Conservation (phyloP, 78 protist genomes). For the Guillardia theta region DNA sequence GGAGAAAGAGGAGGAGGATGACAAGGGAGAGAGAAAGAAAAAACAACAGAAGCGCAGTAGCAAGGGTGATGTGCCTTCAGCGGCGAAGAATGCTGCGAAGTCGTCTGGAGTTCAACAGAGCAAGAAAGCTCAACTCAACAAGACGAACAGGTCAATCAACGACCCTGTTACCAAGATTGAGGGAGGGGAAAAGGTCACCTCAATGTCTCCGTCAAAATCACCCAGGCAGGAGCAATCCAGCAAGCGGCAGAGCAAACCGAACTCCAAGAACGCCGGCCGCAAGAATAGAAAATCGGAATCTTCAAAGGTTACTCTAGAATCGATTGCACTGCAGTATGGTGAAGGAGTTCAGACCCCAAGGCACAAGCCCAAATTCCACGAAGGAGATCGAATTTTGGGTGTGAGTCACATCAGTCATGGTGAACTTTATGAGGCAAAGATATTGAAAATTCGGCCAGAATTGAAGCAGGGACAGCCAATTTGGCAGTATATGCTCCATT, state of each 20-base stretch:
- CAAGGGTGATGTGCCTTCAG: neutral
- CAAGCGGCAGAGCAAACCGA: too few species aligned
- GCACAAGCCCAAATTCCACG: neutral
- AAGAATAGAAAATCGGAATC: neutral
- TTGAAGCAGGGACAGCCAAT: neutral
- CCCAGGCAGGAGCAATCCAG: too few species aligned
- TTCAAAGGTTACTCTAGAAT: neutral
- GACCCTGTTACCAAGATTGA: neutral
- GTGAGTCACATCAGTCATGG: neutral
- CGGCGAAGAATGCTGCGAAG: neutral
- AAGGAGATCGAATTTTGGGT: neutral
- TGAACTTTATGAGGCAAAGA: neutral
- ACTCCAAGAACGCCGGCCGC: neutral
- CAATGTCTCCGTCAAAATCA: too few species aligned
- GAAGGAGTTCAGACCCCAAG: neutral
- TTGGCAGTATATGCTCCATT: conserved; percentile 12
- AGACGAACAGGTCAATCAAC: neutral
- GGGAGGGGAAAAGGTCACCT: neutral
- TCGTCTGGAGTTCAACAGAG: neutral
- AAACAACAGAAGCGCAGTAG: neutral
- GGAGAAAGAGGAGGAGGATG: neutral
- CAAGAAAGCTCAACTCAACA: neutral
- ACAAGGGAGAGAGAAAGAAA: neutral
- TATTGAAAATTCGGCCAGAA: neutral
- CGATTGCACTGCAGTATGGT: neutral